These are phyloP conservation scores for Globisporangium spiculum DNA, from an alignment of 352 stramenopile genomes.

Conservation along the genomic window DNA sequence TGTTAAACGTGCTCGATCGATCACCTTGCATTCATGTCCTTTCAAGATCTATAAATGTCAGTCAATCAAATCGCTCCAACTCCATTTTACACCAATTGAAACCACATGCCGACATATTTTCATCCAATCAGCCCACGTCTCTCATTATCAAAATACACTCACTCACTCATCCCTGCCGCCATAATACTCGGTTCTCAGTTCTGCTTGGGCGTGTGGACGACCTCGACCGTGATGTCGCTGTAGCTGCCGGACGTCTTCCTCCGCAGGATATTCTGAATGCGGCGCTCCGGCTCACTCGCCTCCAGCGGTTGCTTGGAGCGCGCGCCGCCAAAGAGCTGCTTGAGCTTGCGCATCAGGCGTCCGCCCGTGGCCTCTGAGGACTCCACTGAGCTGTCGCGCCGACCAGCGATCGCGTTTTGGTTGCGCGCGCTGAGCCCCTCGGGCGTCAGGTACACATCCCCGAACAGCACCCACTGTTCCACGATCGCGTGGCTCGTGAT, in stretches of 20 bases:
- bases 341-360: constrained; percentile 37
- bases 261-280: constrained; percentile 63
- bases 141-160: not conserved
- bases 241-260: constrained; percentile 79
- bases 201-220: constrained; percentile 67
- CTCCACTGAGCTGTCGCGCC: constrained; percentile 53
- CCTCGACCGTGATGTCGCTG: constrained; percentile 68
- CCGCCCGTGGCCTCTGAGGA: constrained; percentile 33
- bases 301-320: constrained; percentile 23
- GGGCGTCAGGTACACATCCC: constrained; percentile 66
- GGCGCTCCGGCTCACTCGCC: constrained; percentile 61
- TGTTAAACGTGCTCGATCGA: not conserved
- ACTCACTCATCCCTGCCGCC: not conserved
- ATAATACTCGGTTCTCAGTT: not conserved
- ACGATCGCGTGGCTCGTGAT: constrained; percentile 78
- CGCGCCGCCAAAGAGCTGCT: constrained; percentile 38
- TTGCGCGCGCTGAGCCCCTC: constrained; percentile 61
- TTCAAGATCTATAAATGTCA: constrained; percentile 11
- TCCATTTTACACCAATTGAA: constrained; percentile 4
- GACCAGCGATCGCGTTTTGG: constrained; percentile 22
- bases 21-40: not conserved
- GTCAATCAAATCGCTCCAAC: constrained; percentile 3
- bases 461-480: constrained; percentile 83
- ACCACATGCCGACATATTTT: not conserved
- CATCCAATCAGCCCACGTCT: not conserved